A percentile compares a stretch with the other conserved stretches of the same genome.
Evolutionary conservation across 225 moss, liverwort and hornwort genomes (phyloP).

Genomic region (Polytrichum formosum): DNA sequence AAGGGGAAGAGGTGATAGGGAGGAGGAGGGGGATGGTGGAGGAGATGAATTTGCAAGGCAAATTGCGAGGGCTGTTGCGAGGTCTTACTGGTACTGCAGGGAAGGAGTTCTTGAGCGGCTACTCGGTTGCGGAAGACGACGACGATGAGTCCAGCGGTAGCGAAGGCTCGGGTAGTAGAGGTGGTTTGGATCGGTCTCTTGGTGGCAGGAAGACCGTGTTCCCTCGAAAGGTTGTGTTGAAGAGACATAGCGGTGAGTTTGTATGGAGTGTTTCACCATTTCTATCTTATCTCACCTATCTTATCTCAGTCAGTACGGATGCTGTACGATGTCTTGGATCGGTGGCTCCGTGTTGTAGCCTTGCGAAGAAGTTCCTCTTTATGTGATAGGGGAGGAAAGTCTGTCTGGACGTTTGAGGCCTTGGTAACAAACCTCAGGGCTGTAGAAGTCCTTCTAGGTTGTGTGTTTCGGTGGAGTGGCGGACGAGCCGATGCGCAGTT

Average conservation of each 20-base stretch:
- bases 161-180: slow-evolving; percentile 1
- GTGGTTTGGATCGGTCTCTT: slow-evolving; percentile 8
- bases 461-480: too few species aligned
- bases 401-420: too few species aligned
- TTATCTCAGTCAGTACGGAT: too few species aligned
- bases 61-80: not conserved
- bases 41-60: slow-evolving; percentile 4
- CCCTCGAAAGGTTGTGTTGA: slow-evolving; percentile 15
- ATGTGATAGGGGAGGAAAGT: too few species aligned
- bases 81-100: not conserved
- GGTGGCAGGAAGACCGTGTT: slow-evolving; percentile 3
- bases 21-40: slow-evolving; percentile 2
- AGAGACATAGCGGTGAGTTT: slow-evolving; percentile 14
- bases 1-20: slow-evolving; percentile 31
- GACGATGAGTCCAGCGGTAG: slow-evolving; percentile 11
- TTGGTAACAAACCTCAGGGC: too few species aligned
- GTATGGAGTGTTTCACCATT: too few species aligned
- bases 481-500: too few species aligned
- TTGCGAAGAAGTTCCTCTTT: too few species aligned
- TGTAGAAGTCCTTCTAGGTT: too few species aligned
- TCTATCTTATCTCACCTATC: too few species aligned
- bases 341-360: too few species aligned
- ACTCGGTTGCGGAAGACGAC: not conserved
- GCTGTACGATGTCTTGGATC: too few species aligned
- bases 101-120: not conserved